phyloP scores from a whole-genome alignment of 352 stramenopile genomes.

The Phytopythium vexans region DNA sequence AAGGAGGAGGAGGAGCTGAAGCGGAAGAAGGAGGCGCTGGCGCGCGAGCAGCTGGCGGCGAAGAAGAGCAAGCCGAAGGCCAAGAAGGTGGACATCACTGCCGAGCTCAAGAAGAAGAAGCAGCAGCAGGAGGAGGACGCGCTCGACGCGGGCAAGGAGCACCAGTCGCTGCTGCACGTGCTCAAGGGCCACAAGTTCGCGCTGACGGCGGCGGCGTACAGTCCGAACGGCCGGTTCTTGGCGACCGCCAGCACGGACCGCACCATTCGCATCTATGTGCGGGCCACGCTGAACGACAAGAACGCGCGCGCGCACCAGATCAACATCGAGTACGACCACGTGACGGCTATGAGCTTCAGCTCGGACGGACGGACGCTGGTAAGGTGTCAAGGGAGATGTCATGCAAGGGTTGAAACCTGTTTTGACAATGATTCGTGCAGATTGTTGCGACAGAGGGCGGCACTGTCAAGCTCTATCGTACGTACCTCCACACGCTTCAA shows the following conservation, averaged over 20 bases:
- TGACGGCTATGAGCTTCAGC: constrained; percentile 70
- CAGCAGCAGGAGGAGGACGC: constrained; percentile 10
- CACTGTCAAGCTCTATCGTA: constrained; percentile 74
- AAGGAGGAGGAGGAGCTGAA: constrained; percentile 31
- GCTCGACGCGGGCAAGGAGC: constrained; percentile 22
- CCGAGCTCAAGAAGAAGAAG: constrained; percentile 68
- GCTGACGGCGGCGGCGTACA: constrained; percentile 64
- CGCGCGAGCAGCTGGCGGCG: constrained; percentile 41
- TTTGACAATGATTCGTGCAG: constrained; percentile 9
- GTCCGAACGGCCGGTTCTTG: constrained; percentile 75
- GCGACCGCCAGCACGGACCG: constrained; percentile 73
- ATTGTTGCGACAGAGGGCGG: constrained; percentile 63
- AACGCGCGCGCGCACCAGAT: constrained; percentile 61
- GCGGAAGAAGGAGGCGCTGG: constrained; percentile 51
- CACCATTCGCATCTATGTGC: constrained; percentile 67
- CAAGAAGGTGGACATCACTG: constrained; percentile 71
- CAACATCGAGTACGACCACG: constrained; percentile 79
- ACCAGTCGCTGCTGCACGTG: constrained; percentile 37
- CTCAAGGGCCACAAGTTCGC: constrained; percentile 74
- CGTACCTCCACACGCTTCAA: constrained; percentile 8
- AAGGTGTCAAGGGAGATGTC: neutral
- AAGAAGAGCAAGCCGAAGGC: constrained; percentile 66
- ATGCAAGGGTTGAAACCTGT: neutral
- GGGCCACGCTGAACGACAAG: constrained; percentile 60
- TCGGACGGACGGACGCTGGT: constrained; percentile 69